Evolutionary conservation across 2,329 filamentous ascomycete genomes (phyloP).

Genomic region (Arthrobotrys pseudoclavata): DNA sequence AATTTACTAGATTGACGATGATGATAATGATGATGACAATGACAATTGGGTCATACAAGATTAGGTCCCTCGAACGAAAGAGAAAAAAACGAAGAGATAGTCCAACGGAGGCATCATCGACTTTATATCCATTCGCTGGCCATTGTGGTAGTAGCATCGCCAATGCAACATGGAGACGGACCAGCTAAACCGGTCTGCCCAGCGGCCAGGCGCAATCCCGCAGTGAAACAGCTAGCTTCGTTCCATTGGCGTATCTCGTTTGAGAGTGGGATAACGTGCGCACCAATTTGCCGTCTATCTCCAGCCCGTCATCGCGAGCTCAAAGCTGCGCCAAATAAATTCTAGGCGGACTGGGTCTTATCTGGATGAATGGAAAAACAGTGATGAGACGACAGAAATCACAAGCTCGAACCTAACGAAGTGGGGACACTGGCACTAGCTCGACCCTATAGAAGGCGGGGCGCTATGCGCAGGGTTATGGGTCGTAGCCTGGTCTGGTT

Average conservation of each 20-base stretch:
- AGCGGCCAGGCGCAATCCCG: constrained; percentile 50
- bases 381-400: constrained; percentile 58
- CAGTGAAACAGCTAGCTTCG: constrained; percentile 57
- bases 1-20: not conserved
- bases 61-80: constrained; percentile 15
- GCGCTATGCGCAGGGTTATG: constrained; percentile 55
- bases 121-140: constrained; percentile 51
- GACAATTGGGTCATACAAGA: constrained; percentile 25
- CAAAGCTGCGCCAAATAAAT: constrained; percentile 53
- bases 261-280: constrained; percentile 32
- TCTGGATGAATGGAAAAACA: constrained; percentile 60
- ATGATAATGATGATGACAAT: not conserved
- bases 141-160: not conserved
- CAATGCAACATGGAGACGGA: constrained; percentile 44
- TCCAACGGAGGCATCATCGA: constrained; percentile 52
- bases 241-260: constrained; percentile 35
- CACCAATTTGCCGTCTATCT: constrained; percentile 60
- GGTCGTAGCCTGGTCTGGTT: constrained; percentile 38
- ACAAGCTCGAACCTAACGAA: constrained; percentile 58
- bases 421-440: constrained; percentile 55
- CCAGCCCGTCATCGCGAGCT: constrained; percentile 51
- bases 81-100: constrained; percentile 31
- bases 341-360: constrained; percentile 57
- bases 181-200: constrained; percentile 41
- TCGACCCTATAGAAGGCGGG: constrained; percentile 55